These are phyloP conservation scores for Lactifluus rugatus DNA, from an alignment of 768 basidiomycete genomes.

Conservation along the genomic window DNA sequence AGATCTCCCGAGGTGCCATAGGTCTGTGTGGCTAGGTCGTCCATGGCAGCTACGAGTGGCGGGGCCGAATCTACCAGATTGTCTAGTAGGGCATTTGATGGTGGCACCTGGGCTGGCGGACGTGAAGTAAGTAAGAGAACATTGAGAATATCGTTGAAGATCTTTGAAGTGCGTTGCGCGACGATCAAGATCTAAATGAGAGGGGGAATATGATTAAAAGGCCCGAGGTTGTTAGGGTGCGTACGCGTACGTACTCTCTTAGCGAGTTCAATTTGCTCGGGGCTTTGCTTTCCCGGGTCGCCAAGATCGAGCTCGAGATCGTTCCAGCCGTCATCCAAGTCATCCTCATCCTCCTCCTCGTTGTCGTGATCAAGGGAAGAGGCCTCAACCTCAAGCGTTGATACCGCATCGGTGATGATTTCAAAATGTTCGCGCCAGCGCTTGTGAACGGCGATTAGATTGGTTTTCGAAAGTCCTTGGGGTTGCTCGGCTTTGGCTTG, in stretches of 20 bases:
- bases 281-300: background rate
- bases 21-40: conserved; percentile 12
- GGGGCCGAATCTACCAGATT: conserved; percentile 11
- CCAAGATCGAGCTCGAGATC: conserved; percentile 12
- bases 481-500: conserved; percentile 28
- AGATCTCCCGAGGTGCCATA: conserved; percentile 2
- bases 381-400: conserved; percentile 5
- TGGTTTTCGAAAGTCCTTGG: conserved; percentile 17
- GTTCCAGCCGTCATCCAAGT: conserved; percentile 12
- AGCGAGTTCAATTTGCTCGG: conserved; percentile 12
- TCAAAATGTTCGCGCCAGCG: conserved; percentile 19
- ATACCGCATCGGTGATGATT: conserved; percentile 10
- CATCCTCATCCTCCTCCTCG: background rate
- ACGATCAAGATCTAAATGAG: conserved; percentile 1
- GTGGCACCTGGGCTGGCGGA: background rate
- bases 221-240: background rate
- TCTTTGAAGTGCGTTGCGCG: background rate
- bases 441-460: conserved; percentile 21
- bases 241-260: conserved; percentile 9
- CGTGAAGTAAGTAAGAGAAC: background rate
- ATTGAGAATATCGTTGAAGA: conserved; percentile 1
- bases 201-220: background rate
- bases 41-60: conserved; percentile 11
- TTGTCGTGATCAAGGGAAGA: background rate
- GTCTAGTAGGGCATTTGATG: conserved; percentile 10